Conservation (phyloP, 2,329 filamentous ascomycete genomes). For the Xylaria multiplex region DNA sequence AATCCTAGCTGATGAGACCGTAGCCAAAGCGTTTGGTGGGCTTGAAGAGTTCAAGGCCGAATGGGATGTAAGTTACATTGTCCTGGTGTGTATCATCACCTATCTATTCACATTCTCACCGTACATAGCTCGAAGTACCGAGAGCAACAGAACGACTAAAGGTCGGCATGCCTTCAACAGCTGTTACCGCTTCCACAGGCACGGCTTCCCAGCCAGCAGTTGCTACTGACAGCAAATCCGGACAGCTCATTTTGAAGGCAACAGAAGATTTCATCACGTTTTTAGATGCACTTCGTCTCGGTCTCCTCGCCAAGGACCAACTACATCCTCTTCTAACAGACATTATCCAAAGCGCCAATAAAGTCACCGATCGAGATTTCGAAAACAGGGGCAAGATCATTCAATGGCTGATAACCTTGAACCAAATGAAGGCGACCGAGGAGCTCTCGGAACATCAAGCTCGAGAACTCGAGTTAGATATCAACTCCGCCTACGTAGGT, state of each 20-base stretch:
- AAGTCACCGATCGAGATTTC: constrained; percentile 94
- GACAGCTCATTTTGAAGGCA: constrained; percentile 82
- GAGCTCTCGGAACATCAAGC: constrained; percentile 88
- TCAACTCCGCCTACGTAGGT: constrained; percentile 92
- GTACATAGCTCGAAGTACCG: constrained; percentile 83
- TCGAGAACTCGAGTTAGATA: constrained; percentile 89
- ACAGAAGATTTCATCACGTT: constrained; percentile 99
- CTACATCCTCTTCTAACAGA: constrained; percentile 95
- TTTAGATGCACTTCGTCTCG: constrained; percentile 91
- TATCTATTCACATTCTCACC: constrained; percentile 32
- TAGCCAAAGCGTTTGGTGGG: constrained; percentile 87
- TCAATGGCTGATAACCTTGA: constrained; percentile 96
- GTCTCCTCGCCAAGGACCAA: constrained; percentile 92
- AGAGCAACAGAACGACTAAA: constrained; percentile 91
- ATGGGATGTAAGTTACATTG: constrained; percentile 75
- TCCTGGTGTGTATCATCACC: neutral
- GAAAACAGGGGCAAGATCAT: constrained; percentile 97
- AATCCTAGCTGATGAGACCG: constrained; percentile 87
- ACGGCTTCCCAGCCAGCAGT: constrained; percentile 56
- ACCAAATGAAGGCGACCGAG: constrained; percentile 97
- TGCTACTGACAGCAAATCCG: constrained; percentile 59
- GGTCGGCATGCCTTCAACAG: constrained; percentile 90
- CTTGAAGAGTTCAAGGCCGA: constrained; percentile 89
- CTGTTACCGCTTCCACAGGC: constrained; percentile 65
- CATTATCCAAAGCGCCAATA: constrained; percentile 96